phyloP scores from a whole-genome alignment of 2,329 filamentous ascomycete species.

The Penicillium sp. region DNA sequence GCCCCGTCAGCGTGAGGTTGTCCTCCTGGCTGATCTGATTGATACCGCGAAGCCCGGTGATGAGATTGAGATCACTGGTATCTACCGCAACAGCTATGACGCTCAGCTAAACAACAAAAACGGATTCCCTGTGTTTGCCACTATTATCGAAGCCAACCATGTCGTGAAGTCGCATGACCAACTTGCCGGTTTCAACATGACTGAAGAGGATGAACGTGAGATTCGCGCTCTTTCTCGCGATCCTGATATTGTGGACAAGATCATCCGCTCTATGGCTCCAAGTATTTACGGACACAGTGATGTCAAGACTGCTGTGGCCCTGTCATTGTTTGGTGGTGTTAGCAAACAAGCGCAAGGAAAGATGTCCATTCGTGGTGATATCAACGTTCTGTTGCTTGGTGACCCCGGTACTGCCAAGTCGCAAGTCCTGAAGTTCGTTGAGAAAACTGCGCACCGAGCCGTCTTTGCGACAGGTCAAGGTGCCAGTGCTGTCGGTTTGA shows the following conservation, averaged over 20 bases:
- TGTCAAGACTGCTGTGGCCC: constrained; percentile 93
- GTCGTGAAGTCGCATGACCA: constrained; percentile 97
- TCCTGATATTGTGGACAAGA: constrained; percentile 88
- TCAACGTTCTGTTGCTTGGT: constrained; percentile 94
- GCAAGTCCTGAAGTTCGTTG: constrained; percentile 94
- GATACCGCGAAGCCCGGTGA: constrained; percentile 96
- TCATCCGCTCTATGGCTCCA: constrained; percentile 89
- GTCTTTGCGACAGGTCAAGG: constrained; percentile 98
- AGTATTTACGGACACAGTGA: constrained; percentile 97
- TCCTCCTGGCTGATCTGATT: constrained; percentile 95
- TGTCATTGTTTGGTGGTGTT: constrained; percentile 93
- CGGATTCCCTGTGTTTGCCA: constrained; percentile 97
- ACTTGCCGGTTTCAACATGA: constrained; percentile 92
- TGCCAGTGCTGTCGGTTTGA: constrained; percentile 95
- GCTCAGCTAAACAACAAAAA: constrained; percentile 98
- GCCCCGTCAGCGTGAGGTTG: constrained; percentile 89
- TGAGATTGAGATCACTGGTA: constrained; percentile 94
- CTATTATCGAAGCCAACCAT: constrained; percentile 96
- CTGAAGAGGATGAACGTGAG: constrained; percentile 89
- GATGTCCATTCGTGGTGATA: constrained; percentile 92
- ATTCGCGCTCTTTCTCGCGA: constrained; percentile 89
- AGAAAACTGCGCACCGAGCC: constrained; percentile 94
- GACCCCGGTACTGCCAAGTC: constrained; percentile 98
- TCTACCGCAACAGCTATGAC: constrained; percentile 98
- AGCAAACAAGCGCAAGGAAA: constrained; percentile 87